phyloP scores from a whole-genome alignment of 1,284 basidiomycete genomes.

The Hortiboletus rubellus region DNA sequence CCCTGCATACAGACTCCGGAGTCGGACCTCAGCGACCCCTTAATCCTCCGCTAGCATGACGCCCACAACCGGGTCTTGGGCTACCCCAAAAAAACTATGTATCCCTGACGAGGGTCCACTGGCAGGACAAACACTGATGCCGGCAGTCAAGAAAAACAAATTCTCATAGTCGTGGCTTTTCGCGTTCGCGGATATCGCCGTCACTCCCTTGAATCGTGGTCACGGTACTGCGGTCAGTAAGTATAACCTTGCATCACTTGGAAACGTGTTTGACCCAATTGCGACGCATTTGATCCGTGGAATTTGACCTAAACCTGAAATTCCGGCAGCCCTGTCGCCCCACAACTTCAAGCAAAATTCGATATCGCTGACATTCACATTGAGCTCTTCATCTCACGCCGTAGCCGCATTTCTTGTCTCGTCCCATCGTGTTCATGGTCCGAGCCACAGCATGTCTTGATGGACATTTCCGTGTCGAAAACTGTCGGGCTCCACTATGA shows the following conservation, averaged over 20 bases:
- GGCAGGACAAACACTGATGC: not conserved
- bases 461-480: not conserved
- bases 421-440: slow-evolving; percentile 11
- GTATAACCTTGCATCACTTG: not conserved
- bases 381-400: not conserved
- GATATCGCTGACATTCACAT: slow-evolving; percentile 1
- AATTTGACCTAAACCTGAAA: not conserved
- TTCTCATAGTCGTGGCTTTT: not conserved
- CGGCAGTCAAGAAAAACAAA: not conserved
- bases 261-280: slow-evolving; percentile 1
- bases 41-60: not conserved
- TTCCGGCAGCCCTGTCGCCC: not conserved
- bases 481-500: not conserved
- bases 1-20: not conserved
- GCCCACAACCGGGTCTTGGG: not conserved
- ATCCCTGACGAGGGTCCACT: not conserved
- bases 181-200: not conserved
- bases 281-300: slow-evolving; percentile 23
- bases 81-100: not conserved
- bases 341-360: not conserved
- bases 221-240: not conserved
- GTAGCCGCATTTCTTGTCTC: not conserved
- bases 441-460: slow-evolving; percentile 12
- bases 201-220: not conserved
- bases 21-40: slow-evolving; percentile 7